A percentile compares a stretch with the other conserved stretches of the same genome.
Conservation (phyloP, 1,139 yeast genomes). For the Ashbya aceris region DNA sequence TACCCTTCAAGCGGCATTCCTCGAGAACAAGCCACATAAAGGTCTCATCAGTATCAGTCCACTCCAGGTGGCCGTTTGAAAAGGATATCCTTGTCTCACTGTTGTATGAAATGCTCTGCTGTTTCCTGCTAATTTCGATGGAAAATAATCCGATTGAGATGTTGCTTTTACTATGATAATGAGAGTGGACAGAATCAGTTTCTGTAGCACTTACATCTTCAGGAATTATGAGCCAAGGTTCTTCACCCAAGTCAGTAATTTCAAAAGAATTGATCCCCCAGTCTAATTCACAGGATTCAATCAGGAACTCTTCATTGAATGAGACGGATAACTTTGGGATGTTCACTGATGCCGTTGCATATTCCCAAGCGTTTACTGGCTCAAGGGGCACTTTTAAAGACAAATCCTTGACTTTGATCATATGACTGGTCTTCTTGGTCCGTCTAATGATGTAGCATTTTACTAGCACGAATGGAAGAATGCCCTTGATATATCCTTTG, state of each 20-base stretch:
- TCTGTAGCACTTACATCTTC: conserved; percentile 2
- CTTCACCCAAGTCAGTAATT: conserved; percentile 3
- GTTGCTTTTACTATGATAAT: conserved; percentile 1
- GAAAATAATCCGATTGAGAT: conserved; percentile 7
- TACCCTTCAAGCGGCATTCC: background rate
- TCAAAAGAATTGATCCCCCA: conserved; percentile 5
- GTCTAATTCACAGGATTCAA: conserved; percentile 3
- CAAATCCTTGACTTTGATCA: conserved; percentile 5
- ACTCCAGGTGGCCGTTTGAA: background rate
- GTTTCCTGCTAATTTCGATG: conserved; percentile 4
- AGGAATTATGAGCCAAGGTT: conserved; percentile 7
- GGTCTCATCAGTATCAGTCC: conserved; percentile 4
- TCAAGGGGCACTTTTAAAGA: conserved; percentile 3
- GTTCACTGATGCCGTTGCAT: background rate
- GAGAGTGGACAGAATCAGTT: background rate
- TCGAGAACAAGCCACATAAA: conserved; percentile 8
- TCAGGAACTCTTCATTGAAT: conserved; percentile 5
- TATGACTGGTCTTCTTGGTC: conserved; percentile 4
- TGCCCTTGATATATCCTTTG: background rate
- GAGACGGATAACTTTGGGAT: conserved; percentile 4
- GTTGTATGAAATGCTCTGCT: background rate
- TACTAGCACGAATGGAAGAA: conserved; percentile 1
- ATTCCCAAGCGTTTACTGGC: background rate
- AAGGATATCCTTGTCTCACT: background rate
- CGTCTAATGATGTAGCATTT: conserved; percentile 6